Evolutionary conservation across 768 basidiomycete species (phyloP), one percentile per base, ranked within the genome.

Genomic region (Paxillus involutus): DNA sequence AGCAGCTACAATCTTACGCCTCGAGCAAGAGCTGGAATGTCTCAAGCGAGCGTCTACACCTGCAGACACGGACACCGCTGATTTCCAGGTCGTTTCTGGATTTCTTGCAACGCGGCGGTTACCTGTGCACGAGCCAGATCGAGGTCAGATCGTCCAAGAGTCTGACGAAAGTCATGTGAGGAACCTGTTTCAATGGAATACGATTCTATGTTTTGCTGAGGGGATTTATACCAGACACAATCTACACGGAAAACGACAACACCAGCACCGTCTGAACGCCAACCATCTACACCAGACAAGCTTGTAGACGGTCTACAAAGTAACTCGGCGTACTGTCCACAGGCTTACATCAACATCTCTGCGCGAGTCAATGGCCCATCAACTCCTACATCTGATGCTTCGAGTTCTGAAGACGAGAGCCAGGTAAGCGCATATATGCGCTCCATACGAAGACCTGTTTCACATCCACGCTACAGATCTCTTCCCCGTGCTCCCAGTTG

Each of bases 1-100:
- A 68, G 75, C 78, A 1, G 72, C 74, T 19, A 64, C 72, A 7
- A 79, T 88, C 53, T 74, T 78, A 33, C 72, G 66, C 7, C 64
- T 87, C 42, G 76, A 81, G 57, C 70, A 72, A 51, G 75, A 74
- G 49, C 59, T 77, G 37, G 70, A 75, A 47, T 56, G 57, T 37
- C 59, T 62, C 44, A 63, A 63, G 29, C 60, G 59, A 46, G 37
- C 57, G 3, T 54, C 66, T 19, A 65, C 63, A 10, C 60, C 65
- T 17, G 55, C 64, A n/a, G 56, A 58, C 32, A 48, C 55, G 12
- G 63, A 59, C 37, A 11, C 51, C 21, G 42, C 32, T n/a, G 29
- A 26, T 24, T 33, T 26, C 5, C 57, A 58, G 29, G 9, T 14
- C 1, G n/a, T 21, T 29, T 5, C n/a, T 8, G 44, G 45, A 19